Percentiles rank a stretch among this genome's conserved stretches.
phyloP scores from a whole-genome alignment of 2,329 filamentous ascomycete genomes.

The Diplodia scrobiculata region DNA sequence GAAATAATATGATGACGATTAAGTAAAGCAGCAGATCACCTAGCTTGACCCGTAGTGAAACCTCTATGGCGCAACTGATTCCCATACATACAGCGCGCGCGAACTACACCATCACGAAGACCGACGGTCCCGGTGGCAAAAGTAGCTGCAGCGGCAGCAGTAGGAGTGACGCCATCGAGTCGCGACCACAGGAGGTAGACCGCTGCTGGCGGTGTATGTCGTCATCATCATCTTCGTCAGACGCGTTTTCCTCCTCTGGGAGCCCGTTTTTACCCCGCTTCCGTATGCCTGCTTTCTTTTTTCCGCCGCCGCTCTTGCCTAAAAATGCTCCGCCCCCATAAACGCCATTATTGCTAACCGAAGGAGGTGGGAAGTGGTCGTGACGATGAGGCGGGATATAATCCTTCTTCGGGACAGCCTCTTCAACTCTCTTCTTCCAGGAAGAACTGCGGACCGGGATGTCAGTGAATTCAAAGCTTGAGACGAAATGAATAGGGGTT shows the following conservation, averaged over 20 bases:
- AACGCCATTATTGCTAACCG: slow-evolving; percentile 21
- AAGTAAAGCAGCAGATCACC: slow-evolving; percentile 58
- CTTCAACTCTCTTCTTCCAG: slow-evolving; percentile 80
- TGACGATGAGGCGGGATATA: slow-evolving; percentile 35
- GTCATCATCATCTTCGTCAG: slow-evolving; percentile 66
- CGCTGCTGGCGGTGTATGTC: slow-evolving; percentile 59
- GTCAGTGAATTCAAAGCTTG: background rate
- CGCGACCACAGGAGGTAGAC: slow-evolving; percentile 61
- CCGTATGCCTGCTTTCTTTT: slow-evolving; percentile 44
- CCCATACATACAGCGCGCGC: background rate
- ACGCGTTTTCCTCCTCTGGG: slow-evolving; percentile 58
- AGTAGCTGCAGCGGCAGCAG: background rate
- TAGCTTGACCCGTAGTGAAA: slow-evolving; percentile 58
- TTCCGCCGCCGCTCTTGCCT: slow-evolving; percentile 23
- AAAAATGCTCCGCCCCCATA: slow-evolving; percentile 21
- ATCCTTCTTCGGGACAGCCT: slow-evolving; percentile 58
- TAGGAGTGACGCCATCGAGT: slow-evolving; percentile 34
- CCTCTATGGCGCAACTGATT: background rate
- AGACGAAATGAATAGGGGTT: background rate
- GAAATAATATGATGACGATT: slow-evolving; percentile 9
- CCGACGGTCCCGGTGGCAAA: background rate
- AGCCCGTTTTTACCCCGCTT: slow-evolving; percentile 42
- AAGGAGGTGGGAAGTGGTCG: slow-evolving; percentile 24
- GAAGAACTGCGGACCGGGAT: slow-evolving; percentile 70
- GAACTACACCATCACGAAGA: slow-evolving; percentile 48